phyloP scores from a whole-genome alignment of 2,329 filamentous ascomycete species.

The Neofusicoccum parvum region DNA sequence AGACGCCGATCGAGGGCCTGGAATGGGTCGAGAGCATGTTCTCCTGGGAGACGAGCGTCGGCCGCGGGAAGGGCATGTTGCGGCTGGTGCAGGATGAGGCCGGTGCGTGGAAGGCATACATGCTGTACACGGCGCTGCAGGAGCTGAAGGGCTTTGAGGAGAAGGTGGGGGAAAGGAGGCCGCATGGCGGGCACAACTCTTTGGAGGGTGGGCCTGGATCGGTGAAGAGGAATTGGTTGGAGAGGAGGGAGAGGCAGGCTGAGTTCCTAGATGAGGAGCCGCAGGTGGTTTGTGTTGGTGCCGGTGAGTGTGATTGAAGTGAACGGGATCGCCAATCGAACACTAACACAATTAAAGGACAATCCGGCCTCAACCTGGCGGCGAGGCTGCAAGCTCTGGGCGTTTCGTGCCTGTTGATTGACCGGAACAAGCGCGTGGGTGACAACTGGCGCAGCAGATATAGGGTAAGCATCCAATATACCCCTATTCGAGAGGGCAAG shows the following conservation, averaged over 20 bases:
- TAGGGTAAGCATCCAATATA: neutral
- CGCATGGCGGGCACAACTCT: conserved; percentile 65
- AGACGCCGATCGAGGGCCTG: conserved; percentile 55
- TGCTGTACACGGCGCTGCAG: conserved; percentile 62
- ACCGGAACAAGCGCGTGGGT: conserved; percentile 49
- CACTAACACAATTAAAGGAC: conserved; percentile 31
- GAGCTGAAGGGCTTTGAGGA: conserved; percentile 60
- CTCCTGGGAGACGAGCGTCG: conserved; percentile 55
- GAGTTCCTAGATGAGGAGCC: conserved; percentile 51
- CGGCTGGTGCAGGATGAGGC: conserved; percentile 50
- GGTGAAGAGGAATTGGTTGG: conserved; percentile 51
- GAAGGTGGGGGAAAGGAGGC: conserved; percentile 48
- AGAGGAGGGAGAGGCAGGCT: conserved; percentile 38
- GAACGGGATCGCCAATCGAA: too few species aligned
- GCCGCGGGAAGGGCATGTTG: conserved; percentile 59
- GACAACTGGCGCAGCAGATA: conserved; percentile 57
- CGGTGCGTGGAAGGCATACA: conserved; percentile 63
- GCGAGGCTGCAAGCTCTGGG: conserved; percentile 46
- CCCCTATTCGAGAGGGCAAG: neutral
- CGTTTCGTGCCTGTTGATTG: conserved; percentile 47
- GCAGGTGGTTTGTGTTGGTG: conserved; percentile 61
- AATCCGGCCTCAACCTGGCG: conserved; percentile 34
- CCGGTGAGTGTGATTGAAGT: conserved; percentile 31
- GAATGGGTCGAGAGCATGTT: conserved; percentile 61
- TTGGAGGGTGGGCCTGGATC: conserved; percentile 55